Evolutionary conservation across 371 early-diverging fungal species (phyloP), one percentile per base, ranked within the genome.

Genomic region (Sporodiniella umbellata): DNA sequence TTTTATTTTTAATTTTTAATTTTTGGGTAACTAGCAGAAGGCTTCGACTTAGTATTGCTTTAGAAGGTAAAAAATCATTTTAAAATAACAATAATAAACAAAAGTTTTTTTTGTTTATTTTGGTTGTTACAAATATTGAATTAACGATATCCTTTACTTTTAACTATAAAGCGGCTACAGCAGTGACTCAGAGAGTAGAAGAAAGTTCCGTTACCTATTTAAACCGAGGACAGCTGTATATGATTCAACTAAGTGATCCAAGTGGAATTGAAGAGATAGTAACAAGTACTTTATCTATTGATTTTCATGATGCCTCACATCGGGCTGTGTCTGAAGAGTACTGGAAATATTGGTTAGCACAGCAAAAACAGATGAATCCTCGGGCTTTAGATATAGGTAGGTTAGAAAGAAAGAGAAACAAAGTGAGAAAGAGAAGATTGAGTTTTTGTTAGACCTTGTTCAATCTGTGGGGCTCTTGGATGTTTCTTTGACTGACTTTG

Each of bases 271-370:
- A 81, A 43, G 71, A 69, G 3, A 68, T 75, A 0, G 58, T 85
- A 35, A 75, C 68, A 5, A 83, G 81, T 24, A 83, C 84, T 2
- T 51, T 88, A 49, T 80, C 72, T 18, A 80, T 91, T 33, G 77
- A 80, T 33, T 91, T 91, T 58, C 88, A 88, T 58, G 87, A 88
- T 19, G 81, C 83, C 8, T 66, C 80, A n/a, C 88, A 91, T 64
- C 84, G 88, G 17, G 70, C 75, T 47, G 70, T 83, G 10, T 83
- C 89, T 0, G 67, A 79, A 2, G 78, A 80, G 12, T 85, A 86
- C 53, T 91, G 91, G 91, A 75, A 76, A 44, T 88, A 83, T 52
- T 89, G 91, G 89, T 57, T 84, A 14, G 75, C 75, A 38, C 89
- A 89, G 55, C 89, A 88, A 60, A 66, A 78, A 2, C 67, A 73